Percentiles rank a stretch among this genome's conserved stretches.
Evolutionary conservation across 257 asterid species (phyloP).

Genomic region (Solanum corneliomulleri): DNA sequence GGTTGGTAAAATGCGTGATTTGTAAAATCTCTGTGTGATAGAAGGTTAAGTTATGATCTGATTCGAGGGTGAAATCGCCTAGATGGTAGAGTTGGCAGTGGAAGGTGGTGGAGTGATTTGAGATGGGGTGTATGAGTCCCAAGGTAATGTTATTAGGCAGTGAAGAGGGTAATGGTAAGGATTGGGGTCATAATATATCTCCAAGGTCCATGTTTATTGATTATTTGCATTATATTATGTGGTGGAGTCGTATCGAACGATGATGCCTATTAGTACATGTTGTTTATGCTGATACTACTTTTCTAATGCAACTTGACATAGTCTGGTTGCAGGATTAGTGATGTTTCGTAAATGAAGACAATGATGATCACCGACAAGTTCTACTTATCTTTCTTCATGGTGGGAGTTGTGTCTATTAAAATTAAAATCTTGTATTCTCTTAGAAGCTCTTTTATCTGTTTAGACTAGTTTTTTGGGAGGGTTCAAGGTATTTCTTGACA

Average conservation of each 20-base stretch:
- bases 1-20: too few species aligned
- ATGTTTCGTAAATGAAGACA: too few species aligned
- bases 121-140: too few species aligned
- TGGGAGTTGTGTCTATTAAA: neutral
- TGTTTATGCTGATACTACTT: neutral
- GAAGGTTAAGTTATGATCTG: too few species aligned
- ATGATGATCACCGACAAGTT: neutral
- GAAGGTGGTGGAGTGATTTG: too few species aligned
- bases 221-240: neutral
- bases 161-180: neutral
- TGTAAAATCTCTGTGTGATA: too few species aligned
- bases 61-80: too few species aligned
- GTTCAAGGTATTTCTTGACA: neutral
- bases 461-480: neutral
- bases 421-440: neutral
- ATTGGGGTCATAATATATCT: too few species aligned
- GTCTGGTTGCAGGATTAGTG: neutral
- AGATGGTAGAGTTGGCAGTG: too few species aligned
- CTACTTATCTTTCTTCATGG: neutral
- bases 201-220: neutral
- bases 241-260: neutral
- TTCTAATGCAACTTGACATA: neutral
- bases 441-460: neutral
- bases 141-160: neutral
- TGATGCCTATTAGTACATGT: neutral